Evolutionary conservation across 106 monocot species (phyloP), one percentile per base, ranked within the genome.

Genomic region (Allium fistulosum): DNA sequence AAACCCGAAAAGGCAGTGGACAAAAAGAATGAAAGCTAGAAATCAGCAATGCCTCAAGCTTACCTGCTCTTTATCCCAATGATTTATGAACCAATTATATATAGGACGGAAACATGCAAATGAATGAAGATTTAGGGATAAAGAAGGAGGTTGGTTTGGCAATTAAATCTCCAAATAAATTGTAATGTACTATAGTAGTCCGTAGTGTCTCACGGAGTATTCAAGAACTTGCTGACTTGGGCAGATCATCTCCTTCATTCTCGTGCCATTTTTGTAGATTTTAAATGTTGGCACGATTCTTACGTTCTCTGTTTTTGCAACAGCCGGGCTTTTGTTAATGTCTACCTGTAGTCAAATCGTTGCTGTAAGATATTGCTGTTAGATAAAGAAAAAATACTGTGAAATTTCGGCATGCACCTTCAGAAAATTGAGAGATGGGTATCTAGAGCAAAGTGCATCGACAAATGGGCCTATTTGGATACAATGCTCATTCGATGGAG

Each of bases 401-500:
- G 51, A 5, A 52, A 45, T 5, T 37, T 5, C 37, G 5, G 26
- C 51, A 17, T 14, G 77, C 80, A 91, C 95, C 88, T 91, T 96
- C 58, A 91, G 88, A 65, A 96, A 96, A 78, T 91, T 96, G 27
- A 83, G 75, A 46, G 85, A 91, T 26, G 91, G 95, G 55, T 84
- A 82, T 76, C 74, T 72, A 9, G 66, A 57, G 49, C 95, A 91
- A 45, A 96, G 81, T 0, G 64, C 26, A 57, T 96, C 80, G 10
- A 96, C 73, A 60, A 84, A 86, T 65, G 83, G 83, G n/a, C 77
- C 61, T 3, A 88, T 84, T 69, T 84, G 74, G 45, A 59, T 27
- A 76, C 95, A 91, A 10, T 82, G 79, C 58, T 72, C 67, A 65
- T 84, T 88, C 17, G 58, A 59, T 45, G 77, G 26, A 10, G 77